phyloP scores from a whole-genome alignment of 169 alveolate genomes.

The Eimeria maxima region DNA sequence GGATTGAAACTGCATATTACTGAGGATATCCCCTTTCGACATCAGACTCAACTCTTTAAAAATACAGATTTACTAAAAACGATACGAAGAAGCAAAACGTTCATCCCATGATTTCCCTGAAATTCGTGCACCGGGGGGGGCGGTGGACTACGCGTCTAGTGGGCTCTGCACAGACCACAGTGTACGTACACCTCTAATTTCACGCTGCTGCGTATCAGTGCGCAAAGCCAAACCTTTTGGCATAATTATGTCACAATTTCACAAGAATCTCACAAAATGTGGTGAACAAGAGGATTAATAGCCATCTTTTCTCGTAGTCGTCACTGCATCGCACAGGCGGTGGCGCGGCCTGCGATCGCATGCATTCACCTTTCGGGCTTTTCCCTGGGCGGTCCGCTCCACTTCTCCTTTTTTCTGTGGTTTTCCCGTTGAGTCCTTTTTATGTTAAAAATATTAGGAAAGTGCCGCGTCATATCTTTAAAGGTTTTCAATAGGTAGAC shows the following conservation, averaged over 20 bases:
- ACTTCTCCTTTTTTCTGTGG: not conserved
- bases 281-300: not conserved
- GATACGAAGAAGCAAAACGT: not conserved
- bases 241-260: not conserved
- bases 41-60: not conserved
- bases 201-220: not conserved
- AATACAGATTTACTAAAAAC: not conserved
- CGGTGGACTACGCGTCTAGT: slow-evolving; percentile 21
- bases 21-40: not conserved
- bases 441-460: not conserved
- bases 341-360: slow-evolving; percentile 57
- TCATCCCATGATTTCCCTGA: not conserved
- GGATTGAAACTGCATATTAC: not conserved
- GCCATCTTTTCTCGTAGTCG: not conserved
- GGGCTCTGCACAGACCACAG: not conserved
- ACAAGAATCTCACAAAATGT: not conserved
- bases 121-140: slow-evolving; percentile 6
- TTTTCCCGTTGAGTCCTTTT: not conserved
- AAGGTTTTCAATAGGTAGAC: not conserved
- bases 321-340: slow-evolving; percentile 6
- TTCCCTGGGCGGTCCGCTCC: not conserved
- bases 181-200: not conserved
- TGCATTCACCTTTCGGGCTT: slow-evolving; percentile 36
- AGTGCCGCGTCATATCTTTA: not conserved
- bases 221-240: not conserved